phyloP scores from a whole-genome alignment of 2,329 filamentous ascomycete genomes.

The Pestalotiopsis sp. region DNA sequence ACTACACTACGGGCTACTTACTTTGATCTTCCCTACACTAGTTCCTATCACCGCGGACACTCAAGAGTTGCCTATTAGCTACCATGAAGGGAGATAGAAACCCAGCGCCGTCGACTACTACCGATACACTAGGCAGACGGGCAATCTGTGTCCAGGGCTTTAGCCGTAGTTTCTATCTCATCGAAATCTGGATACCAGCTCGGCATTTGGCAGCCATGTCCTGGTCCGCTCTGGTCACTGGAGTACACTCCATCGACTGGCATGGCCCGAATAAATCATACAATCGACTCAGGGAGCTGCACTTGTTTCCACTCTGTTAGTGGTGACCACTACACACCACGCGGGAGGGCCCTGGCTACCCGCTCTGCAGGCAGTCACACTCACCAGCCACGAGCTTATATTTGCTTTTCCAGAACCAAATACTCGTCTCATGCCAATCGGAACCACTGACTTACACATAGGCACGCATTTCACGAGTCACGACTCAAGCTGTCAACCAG shows the following conservation, averaged over 20 bases:
- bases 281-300: constrained; percentile 22
- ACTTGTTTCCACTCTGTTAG: constrained; percentile 23
- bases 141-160: constrained; percentile 5
- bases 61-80: background rate
- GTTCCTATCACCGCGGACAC: too few relatives aligned
- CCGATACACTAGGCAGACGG: background rate
- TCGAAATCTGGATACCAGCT: constrained; percentile 2
- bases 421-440: background rate
- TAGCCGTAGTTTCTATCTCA: background rate
- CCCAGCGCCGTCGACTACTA: background rate
- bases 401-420: constrained; percentile 5
- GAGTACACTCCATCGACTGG: constrained; percentile 32
- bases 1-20: too few relatives aligned
- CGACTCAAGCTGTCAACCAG: background rate
- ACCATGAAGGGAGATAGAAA: background rate
- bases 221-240: constrained; percentile 19
- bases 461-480: background rate
- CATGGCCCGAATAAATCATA: constrained; percentile 23
- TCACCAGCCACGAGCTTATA: constrained; percentile 10
- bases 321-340: constrained; percentile 32
- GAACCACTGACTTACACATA: background rate
- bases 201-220: constrained; percentile 13
- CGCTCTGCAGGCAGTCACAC: constrained; percentile 38
- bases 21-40: too few relatives aligned
- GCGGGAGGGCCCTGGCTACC: constrained; percentile 40